Evolutionary conservation across 2,329 filamentous ascomycete genomes (phyloP).

Genomic region (Albophoma yamanashiensis): DNA sequence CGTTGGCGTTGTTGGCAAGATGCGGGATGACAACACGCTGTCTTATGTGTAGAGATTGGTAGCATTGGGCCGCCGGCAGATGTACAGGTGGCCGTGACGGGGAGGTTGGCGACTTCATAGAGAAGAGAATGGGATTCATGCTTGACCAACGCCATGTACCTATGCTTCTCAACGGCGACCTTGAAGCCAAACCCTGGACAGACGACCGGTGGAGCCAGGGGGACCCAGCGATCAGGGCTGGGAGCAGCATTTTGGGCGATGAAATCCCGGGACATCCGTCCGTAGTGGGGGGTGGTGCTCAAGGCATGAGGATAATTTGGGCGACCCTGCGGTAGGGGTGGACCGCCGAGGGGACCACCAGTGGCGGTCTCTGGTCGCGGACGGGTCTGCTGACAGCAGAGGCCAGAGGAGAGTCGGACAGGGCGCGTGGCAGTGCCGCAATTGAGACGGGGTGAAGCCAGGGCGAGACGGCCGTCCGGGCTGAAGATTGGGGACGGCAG

Average conservation of each 20-base stretch:
- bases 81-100: neutral
- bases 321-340: neutral
- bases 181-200: neutral
- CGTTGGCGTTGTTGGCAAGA: slow-evolving; percentile 52
- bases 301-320: neutral
- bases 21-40: slow-evolving; percentile 65
- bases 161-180: too few relatives aligned
- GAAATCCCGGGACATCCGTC: neutral
- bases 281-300: neutral
- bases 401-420: neutral
- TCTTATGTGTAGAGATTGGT: slow-evolving; percentile 32
- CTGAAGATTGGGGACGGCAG: neutral
- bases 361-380: too few relatives aligned
- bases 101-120: neutral
- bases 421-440: neutral
- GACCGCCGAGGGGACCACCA: neutral
- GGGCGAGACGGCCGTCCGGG: neutral
- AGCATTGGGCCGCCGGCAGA: neutral
- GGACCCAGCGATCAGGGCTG: neutral
- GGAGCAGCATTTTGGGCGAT: neutral
- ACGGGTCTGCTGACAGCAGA: neutral
- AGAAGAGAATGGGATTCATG: neutral
- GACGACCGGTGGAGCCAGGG: neutral
- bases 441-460: neutral
- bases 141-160: neutral